Evolutionary conservation across 371 early-diverging fungal genomes (phyloP).

Genomic region (Thermomucor indicae-seudaticae): DNA sequence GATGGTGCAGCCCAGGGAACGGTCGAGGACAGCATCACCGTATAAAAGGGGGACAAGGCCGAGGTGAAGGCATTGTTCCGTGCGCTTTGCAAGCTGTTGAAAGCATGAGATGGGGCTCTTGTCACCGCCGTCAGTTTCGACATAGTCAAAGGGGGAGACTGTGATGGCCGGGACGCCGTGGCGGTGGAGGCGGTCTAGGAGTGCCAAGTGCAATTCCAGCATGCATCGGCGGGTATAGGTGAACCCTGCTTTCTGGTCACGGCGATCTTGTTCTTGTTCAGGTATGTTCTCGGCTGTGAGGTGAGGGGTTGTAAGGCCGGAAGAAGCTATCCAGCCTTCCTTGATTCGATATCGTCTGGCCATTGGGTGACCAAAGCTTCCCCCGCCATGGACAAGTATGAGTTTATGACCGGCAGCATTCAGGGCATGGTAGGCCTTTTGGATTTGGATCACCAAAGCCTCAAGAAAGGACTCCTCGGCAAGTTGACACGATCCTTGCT

Average conservation of each 20-base stretch:
- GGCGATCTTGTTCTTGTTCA: background rate
- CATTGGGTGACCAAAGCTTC: constrained; percentile 50
- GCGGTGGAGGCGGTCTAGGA: constrained; percentile 18
- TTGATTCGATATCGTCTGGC: constrained; percentile 33
- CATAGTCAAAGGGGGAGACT: constrained; percentile 36
- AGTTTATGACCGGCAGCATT: constrained; percentile 17
- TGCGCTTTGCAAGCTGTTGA: constrained; percentile 10
- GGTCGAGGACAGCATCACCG: constrained; percentile 46
- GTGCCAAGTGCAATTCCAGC: constrained; percentile 15
- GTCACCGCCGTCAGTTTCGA: constrained; percentile 23
- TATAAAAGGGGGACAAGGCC: constrained; percentile 45
- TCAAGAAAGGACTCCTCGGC: constrained; percentile 10
- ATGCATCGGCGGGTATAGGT: constrained; percentile 26
- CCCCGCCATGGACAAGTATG: constrained; percentile 44
- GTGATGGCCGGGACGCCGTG: constrained; percentile 28
- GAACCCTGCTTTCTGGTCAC: constrained; percentile 20
- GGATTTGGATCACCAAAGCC: constrained; percentile 21
- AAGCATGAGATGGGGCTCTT: constrained; percentile 13
- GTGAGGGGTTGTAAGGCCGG: constrained; percentile 9
- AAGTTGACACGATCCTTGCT: constrained; percentile 26
- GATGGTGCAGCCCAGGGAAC: constrained; percentile 34
- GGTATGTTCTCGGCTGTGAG: background rate
- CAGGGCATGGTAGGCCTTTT: constrained; percentile 15
- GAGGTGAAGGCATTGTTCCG: constrained; percentile 16
- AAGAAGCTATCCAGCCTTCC: constrained; percentile 25